Conservation (phyloP, 495 filamentous ascomycete species). For the Polyplosphaeria fusca region DNA sequence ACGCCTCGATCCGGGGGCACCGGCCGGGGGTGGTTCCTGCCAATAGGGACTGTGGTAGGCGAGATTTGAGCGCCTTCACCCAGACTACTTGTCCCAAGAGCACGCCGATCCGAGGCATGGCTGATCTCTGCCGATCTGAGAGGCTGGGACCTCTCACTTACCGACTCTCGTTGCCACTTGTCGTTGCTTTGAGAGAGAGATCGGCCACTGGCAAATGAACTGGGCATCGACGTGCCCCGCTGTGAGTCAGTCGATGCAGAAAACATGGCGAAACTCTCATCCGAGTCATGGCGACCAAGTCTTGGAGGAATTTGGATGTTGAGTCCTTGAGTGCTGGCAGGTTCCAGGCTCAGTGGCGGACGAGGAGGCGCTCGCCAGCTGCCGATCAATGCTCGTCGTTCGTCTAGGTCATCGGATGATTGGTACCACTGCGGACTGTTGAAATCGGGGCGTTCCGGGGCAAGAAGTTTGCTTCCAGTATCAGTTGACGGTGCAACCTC, state of each 20-base stretch:
- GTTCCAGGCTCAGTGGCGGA: conserved; percentile 36
- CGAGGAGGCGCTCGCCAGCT: conserved; percentile 37
- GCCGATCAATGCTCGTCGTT: conserved; percentile 33
- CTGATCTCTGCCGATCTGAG: neutral
- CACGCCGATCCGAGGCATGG: conserved; percentile 4
- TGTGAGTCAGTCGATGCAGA: conserved; percentile 64
- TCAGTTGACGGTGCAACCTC: neutral
- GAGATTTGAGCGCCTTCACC: conserved; percentile 22
- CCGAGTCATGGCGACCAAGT: conserved; percentile 65
- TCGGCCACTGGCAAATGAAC: conserved; percentile 43
- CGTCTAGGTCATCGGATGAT: conserved; percentile 28
- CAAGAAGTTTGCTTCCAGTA: neutral
- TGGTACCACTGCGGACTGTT: conserved; percentile 31
- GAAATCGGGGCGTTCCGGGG: conserved; percentile 15
- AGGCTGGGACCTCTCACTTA: neutral
- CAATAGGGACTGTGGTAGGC: conserved; percentile 23
- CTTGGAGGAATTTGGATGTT: conserved; percentile 43
- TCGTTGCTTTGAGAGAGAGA: conserved; percentile 43
- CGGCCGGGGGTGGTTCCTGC: neutral
- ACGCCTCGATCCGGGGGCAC: conserved; percentile 2
- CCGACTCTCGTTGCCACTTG: conserved; percentile 16
- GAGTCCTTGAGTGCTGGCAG: conserved; percentile 28
- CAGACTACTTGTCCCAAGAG: conserved; percentile 2
- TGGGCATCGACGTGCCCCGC: conserved; percentile 39
- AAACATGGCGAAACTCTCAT: conserved; percentile 80